Evolutionary conservation across 2,329 filamentous ascomycete genomes (phyloP).

Genomic region (Raffaelea deltoideospora): DNA sequence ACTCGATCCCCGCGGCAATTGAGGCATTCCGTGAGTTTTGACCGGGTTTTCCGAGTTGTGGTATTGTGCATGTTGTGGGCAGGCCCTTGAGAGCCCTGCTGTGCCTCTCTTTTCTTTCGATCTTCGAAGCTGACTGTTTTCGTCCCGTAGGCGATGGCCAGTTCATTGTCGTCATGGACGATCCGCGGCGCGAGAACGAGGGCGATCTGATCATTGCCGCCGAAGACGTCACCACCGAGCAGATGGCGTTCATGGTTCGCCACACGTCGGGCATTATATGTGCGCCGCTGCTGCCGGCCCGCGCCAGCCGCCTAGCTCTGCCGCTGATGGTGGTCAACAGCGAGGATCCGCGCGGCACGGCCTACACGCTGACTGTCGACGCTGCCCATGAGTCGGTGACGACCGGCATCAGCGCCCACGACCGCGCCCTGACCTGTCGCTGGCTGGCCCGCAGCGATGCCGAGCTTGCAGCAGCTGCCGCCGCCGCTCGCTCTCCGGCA

Average conservation of each 20-base stretch:
- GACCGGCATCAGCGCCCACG: slow-evolving; percentile 82
- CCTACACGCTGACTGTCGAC: slow-evolving; percentile 86
- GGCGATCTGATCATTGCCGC: slow-evolving; percentile 95
- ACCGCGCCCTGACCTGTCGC: slow-evolving; percentile 70
- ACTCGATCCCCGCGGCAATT: slow-evolving; percentile 4
- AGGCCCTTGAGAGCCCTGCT: background rate
- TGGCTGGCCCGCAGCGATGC: slow-evolving; percentile 41
- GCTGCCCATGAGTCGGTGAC: slow-evolving; percentile 55
- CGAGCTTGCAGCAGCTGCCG: slow-evolving; percentile 4
- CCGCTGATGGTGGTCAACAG: slow-evolving; percentile 70
- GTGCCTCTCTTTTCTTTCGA: background rate
- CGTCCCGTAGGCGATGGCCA: slow-evolving; percentile 25
- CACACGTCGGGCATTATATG: slow-evolving; percentile 86
- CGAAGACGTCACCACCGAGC: slow-evolving; percentile 64
- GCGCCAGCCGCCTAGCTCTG: slow-evolving; percentile 57
- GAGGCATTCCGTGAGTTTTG: slow-evolving; percentile 3
- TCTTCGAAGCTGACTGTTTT: background rate
- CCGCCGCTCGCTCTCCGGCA: background rate
- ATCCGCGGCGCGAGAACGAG: slow-evolving; percentile 87
- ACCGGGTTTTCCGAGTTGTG: too few species aligned
- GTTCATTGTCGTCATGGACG: slow-evolving; percentile 93
- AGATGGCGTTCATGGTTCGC: slow-evolving; percentile 94
- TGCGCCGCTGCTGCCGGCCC: slow-evolving; percentile 59
- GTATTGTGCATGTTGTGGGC: too few species aligned
- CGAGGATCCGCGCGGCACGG: slow-evolving; percentile 78